Percentiles rank a stretch among this genome's conserved stretches.
Evolutionary conservation across 106 monocot species (phyloP).

Genomic region (Dendrobium officinale): DNA sequence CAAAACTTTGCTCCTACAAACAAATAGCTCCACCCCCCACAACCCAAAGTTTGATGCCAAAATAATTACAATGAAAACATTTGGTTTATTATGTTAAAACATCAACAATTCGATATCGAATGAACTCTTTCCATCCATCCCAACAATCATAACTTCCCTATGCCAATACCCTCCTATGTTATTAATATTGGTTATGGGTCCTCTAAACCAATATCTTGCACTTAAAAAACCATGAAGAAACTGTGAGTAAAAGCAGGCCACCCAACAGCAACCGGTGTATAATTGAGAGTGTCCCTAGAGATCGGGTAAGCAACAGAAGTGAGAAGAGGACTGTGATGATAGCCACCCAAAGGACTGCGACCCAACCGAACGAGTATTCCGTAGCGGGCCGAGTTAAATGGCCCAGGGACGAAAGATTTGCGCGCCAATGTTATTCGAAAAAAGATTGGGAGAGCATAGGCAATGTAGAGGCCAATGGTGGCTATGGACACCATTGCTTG

Average conservation of each 20-base stretch:
- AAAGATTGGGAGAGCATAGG: constrained; percentile 68
- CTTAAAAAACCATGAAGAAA: constrained; percentile 59
- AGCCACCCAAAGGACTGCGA: constrained; percentile 67
- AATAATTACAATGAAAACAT: too few species aligned
- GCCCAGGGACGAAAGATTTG: constrained; percentile 53
- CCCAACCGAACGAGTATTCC: constrained; percentile 47
- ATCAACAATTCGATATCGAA: too few species aligned
- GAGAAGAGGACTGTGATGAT: constrained; percentile 80
- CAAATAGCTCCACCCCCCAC: too few species aligned
- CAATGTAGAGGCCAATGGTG: constrained; percentile 10
- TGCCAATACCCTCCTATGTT: neutral
- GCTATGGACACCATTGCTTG: constrained; percentile 26
- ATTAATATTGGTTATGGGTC: constrained; percentile 59
- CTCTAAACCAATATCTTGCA: constrained; percentile 72
- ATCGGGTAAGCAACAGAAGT: constrained; percentile 66
- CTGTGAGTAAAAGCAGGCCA: constrained; percentile 48
- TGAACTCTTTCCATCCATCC: neutral
- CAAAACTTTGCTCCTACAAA: too few species aligned
- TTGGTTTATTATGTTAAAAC: too few species aligned
- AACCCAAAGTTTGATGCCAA: too few species aligned
- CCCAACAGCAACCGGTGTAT: constrained; percentile 78
- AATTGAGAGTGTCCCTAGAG: constrained; percentile 67
- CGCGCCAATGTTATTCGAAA: constrained; percentile 66
- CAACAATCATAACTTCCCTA: neutral
- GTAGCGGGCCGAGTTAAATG: constrained; percentile 63